Conservation (phyloP, 2,329 filamentous ascomycete genomes). For the Zymoseptoria passerinii region DNA sequence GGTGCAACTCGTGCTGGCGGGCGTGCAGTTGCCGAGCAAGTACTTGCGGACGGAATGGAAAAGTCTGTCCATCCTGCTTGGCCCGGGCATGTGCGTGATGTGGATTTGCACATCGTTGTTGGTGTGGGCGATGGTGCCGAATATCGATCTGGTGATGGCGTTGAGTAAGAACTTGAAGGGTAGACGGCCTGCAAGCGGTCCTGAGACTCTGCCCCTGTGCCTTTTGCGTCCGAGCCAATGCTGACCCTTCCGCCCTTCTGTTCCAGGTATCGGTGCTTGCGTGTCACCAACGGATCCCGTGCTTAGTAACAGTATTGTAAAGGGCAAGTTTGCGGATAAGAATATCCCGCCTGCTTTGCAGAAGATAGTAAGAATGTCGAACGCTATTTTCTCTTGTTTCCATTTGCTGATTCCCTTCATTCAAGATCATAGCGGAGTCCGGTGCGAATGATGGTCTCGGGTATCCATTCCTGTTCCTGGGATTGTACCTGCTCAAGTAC, state of each 20-base stretch:
- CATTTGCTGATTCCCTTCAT: background rate
- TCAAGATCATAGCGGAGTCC: constrained; percentile 53
- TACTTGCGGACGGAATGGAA: constrained; percentile 76
- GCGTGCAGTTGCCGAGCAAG: constrained; percentile 75
- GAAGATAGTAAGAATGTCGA: constrained; percentile 41
- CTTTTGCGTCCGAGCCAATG: too few relatives aligned
- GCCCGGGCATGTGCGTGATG: constrained; percentile 79
- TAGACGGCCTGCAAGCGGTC: too few relatives aligned
- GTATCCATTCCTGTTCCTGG: constrained; percentile 81
- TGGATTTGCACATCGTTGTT: constrained; percentile 75
- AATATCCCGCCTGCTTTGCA: constrained; percentile 78
- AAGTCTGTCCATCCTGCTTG: constrained; percentile 63
- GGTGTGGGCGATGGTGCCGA: constrained; percentile 66
- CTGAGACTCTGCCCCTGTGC: too few relatives aligned
- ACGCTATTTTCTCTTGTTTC: background rate
- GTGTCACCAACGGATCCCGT: constrained; percentile 91
- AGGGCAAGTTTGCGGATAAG: constrained; percentile 85
- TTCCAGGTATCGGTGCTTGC: constrained; percentile 57
- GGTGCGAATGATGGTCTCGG: constrained; percentile 84
- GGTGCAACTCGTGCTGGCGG: constrained; percentile 81
- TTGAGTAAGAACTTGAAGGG: constrained; percentile 41
- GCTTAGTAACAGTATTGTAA: constrained; percentile 80
- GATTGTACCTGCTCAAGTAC: constrained; percentile 76
- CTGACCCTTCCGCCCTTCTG: too few relatives aligned
- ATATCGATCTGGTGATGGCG: constrained; percentile 66